Percentiles rank a stretch among this genome's conserved stretches.
These are phyloP conservation scores for Claviceps capensis DNA, from an alignment of 2,329 filamentous ascomycete species.

Conservation along the genomic window DNA sequence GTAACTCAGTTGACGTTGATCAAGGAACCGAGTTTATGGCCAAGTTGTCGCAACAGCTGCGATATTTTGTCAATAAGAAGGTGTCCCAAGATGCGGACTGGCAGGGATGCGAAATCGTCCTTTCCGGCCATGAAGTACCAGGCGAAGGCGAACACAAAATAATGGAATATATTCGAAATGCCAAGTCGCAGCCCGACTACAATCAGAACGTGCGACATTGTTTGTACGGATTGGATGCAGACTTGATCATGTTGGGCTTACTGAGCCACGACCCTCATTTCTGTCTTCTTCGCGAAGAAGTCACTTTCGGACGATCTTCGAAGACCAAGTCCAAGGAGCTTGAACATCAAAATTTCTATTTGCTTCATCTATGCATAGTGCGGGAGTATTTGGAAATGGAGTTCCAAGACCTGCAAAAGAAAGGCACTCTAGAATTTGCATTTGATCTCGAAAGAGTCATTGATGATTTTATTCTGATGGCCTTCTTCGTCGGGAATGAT, in stretches of 20 bases:
- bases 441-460: conserved; percentile 95
- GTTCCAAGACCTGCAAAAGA: conserved; percentile 78
- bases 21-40: conserved; percentile 86
- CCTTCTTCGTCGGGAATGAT: conserved; percentile 98
- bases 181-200: conserved; percentile 89
- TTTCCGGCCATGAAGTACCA: conserved; percentile 94
- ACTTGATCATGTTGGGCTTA: conserved; percentile 95
- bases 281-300: conserved; percentile 89
- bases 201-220: conserved; percentile 91
- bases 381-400: conserved; percentile 94
- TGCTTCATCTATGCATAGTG: conserved; percentile 94
- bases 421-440: conserved; percentile 56
- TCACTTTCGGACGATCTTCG: conserved; percentile 83
- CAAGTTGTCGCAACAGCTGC: conserved; percentile 81
- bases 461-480: conserved; percentile 99
- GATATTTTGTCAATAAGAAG: conserved; percentile 99
- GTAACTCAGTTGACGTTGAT: conserved; percentile 8
- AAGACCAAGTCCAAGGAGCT: conserved; percentile 89
- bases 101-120: conserved; percentile 91
- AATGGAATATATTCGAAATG: conserved; percentile 98
- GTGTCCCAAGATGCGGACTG: conserved; percentile 93
- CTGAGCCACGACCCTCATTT: conserved; percentile 98
- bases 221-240: conserved; percentile 90
- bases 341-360: conserved; percentile 96
- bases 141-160: conserved; percentile 99